Percentiles rank a stretch among this genome's conserved stretches.
Conservation (phyloP, 2,329 filamentous ascomycete genomes). For the Trichoderma arundinaceum region DNA sequence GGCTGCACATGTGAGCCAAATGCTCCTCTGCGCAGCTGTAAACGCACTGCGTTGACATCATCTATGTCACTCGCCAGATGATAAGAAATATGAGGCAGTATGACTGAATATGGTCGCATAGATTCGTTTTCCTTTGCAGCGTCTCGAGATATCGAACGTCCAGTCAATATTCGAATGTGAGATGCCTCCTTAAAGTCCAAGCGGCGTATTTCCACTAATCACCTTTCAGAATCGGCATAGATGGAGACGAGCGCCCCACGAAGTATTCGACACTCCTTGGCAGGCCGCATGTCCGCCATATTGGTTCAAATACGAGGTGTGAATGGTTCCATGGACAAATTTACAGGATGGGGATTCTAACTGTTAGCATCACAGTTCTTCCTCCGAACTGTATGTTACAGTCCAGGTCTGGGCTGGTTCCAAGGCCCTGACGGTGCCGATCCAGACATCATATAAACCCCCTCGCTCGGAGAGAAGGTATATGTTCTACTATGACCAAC, state of each 20-base stretch:
- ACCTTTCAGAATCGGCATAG: conserved; percentile 54
- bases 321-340: conserved; percentile 11
- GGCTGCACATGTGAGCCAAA: background rate
- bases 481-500: conserved; percentile 18
- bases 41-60: conserved; percentile 1
- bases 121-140: conserved; percentile 96
- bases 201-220: conserved; percentile 31
- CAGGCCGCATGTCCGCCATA: conserved; percentile 79
- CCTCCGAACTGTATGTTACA: conserved; percentile 91
- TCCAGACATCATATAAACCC: conserved; percentile 90
- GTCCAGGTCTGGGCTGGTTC: conserved; percentile 95
- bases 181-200: conserved; percentile 34
- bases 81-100: conserved; percentile 32
- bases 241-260: conserved; percentile 51
- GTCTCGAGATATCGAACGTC: conserved; percentile 80
- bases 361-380: conserved; percentile 55
- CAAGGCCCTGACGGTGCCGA: conserved; percentile 88
- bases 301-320: conserved; percentile 82
- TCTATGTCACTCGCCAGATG: background rate
- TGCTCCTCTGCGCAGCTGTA: no score
- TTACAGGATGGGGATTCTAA: conserved; percentile 34
- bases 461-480: conserved; percentile 77
- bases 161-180: conserved; percentile 70
- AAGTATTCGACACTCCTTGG: conserved; percentile 73
- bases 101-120: conserved; percentile 63